phyloP scores from a whole-genome alignment of 2,329 filamentous ascomycete genomes.

The Aotearoamyces nothofagi region DNA sequence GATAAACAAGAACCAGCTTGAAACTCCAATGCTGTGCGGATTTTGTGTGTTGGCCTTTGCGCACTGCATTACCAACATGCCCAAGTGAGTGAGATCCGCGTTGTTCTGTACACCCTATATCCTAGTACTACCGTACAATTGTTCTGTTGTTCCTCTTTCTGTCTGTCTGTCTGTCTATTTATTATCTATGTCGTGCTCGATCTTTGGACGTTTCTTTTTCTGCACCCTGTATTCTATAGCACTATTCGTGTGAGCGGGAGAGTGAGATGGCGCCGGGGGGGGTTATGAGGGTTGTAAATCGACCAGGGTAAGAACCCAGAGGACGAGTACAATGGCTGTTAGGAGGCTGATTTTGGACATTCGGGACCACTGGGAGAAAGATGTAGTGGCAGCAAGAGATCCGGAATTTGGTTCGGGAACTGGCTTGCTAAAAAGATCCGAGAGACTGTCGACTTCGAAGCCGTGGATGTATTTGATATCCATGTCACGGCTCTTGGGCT shows the following conservation, averaged over 20 bases:
- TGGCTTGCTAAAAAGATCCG: conserved; percentile 19
- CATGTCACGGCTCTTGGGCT: conserved; percentile 42
- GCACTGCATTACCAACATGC: conserved; percentile 14
- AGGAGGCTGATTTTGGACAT: not conserved
- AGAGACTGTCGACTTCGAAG: conserved; percentile 28
- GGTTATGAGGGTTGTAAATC: not conserved
- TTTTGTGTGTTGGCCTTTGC: conserved; percentile 7
- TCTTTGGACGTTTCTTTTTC: not conserved
- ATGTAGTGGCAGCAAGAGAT: not conserved
- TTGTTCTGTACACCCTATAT: not conserved
- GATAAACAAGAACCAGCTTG: too few species aligned
- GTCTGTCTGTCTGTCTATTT: not conserved
- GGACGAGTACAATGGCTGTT: not conserved
- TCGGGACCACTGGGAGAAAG: not conserved
- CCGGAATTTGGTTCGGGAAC: not conserved
- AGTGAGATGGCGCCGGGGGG: too few species aligned
- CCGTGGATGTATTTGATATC: conserved; percentile 41
- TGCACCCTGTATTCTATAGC: not conserved
- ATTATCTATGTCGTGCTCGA: not conserved
- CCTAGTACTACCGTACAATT: conserved; percentile 2
- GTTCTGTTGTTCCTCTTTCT: not conserved
- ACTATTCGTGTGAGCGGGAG: not conserved
- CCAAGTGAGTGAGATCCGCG: conserved; percentile 2
- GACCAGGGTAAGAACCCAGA: not conserved
- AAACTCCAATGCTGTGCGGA: conserved; percentile 1